phyloP scores from a whole-genome alignment of 257 asterid species.

The Scutellaria baicalensis region DNA sequence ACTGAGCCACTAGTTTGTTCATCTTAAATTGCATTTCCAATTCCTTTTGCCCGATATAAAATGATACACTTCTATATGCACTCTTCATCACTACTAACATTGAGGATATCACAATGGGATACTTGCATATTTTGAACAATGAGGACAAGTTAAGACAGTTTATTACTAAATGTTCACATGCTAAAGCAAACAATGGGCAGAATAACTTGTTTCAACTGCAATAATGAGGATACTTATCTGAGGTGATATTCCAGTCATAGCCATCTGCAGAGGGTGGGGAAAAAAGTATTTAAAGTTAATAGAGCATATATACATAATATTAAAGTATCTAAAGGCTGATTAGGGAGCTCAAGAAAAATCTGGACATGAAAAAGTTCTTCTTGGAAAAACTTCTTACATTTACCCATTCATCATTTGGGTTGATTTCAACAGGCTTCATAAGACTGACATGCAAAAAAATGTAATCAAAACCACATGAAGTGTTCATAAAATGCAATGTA shows the following conservation, averaged over 20 bases:
- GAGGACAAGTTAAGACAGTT: background rate
- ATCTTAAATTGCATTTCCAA: constrained; percentile 82
- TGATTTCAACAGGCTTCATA: constrained; percentile 82
- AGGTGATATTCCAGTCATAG: constrained; percentile 79
- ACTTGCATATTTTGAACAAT: background rate
- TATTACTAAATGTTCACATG: constrained; percentile 5
- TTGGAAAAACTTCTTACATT: constrained; percentile 52
- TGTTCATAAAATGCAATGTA: background rate
- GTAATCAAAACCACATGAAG: constrained; percentile 15
- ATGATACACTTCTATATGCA: constrained; percentile 69
- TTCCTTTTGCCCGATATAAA: constrained; percentile 86
- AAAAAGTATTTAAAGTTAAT: constrained; percentile 5
- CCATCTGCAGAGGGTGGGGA: constrained; percentile 56
- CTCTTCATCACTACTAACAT: constrained; percentile 59
- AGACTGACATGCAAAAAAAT: constrained; percentile 50
- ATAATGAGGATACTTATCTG: constrained; percentile 69
- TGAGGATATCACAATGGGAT: constrained; percentile 28
- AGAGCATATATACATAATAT: background rate
- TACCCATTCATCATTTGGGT: constrained; percentile 85
- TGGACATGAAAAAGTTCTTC: background rate
- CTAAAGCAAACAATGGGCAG: background rate
- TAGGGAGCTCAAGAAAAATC: constrained; percentile 1
- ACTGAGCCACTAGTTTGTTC: constrained; percentile 76
- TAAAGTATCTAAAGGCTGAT: constrained; percentile 4
- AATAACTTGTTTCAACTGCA: background rate